Base-by-base conservation (phyloP, 2,329 filamentous ascomycete genomes). In the Aspergillus novoparasiticus region DNA sequence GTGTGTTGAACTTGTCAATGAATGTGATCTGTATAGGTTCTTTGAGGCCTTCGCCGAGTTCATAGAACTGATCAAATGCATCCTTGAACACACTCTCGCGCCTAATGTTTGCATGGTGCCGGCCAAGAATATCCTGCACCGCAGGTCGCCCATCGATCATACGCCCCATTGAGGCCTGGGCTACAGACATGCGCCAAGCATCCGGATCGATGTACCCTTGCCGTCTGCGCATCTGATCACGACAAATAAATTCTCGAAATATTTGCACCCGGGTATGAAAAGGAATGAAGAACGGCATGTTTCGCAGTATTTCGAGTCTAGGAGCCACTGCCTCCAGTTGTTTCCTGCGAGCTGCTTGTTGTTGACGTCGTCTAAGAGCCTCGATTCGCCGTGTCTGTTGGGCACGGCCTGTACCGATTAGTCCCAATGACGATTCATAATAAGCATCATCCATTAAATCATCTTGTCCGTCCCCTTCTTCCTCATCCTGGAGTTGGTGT, bases 11-110 rank as follows among this genome's bases (percentile, higher is more conserved):
- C 64, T 93, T 87, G 74, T 99, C 95, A 50, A 97, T 89, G 75
- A 99, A 99, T 0, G 92, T 95, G 72, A 99, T 98, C 73, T 96
- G 93, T 41, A 99, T 97, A 0, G 93, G 93, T 73, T 98, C 94
- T 74, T 98, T 98, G 61, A 99, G 80, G 0, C 89, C 90, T 16
- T 94, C 91, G 0, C 90, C 91, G 6, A 98, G 83, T 1, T 86
- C 78, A 71, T 93, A 97, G 72, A 97, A 97, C 60, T 93, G 86
- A 4, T 89, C 82, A 73, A 89, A 94, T 0, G 95, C 95, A 79
- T 97, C 94, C 21, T 92, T 85, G 72, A 98, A 97, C 6, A 96
- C 85, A 56, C 87, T 85, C 23, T 91, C 89, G 64, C 95, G 87
- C 61, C 88, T 86, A 64, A 99, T 94, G 59, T 88, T 88, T 12